Percentiles rank a stretch among this genome's conserved stretches.
phyloP scores from a whole-genome alignment of 192 early-diverging fungal species.

The Entrophospora sp. region DNA sequence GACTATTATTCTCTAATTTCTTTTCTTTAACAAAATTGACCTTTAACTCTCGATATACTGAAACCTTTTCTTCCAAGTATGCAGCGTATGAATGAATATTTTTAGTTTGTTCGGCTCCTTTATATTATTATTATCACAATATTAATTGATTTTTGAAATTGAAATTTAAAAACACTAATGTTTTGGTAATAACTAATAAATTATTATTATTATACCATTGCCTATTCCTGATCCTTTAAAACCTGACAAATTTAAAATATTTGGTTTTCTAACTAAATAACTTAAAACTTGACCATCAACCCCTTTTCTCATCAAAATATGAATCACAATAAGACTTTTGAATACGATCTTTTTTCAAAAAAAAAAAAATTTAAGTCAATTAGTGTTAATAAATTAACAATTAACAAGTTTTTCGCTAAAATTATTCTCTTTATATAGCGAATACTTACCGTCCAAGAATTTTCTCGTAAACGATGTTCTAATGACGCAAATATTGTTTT shows the following conservation, averaged over 20 bases:
- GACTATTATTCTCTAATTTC: conserved; percentile 31
- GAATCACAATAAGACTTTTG: conserved; percentile 65
- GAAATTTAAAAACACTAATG: too few relatives aligned
- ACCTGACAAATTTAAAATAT: conserved; percentile 35
- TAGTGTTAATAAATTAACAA: background rate
- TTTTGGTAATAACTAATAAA: too few relatives aligned
- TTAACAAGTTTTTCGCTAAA: background rate
- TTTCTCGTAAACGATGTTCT: conserved; percentile 38
- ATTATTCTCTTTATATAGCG: too few relatives aligned
- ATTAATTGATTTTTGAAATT: too few relatives aligned
- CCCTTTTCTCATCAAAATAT: conserved; percentile 63
- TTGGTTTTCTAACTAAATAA: conserved; percentile 41
- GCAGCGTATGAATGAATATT: conserved; percentile 60
- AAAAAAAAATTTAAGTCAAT: background rate
- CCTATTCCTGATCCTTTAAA: conserved; percentile 33
- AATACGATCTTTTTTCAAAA: conserved; percentile 34
- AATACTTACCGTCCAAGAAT: conserved; percentile 53
- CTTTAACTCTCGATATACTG: conserved; percentile 52
- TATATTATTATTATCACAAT: too few relatives aligned
- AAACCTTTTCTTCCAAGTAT: conserved; percentile 65
- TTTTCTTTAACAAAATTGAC: conserved; percentile 49
- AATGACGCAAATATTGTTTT: conserved; percentile 42
- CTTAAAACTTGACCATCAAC: conserved; percentile 49
- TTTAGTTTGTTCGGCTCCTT: conserved; percentile 39
- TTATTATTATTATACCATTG: conserved; percentile 21